A percentile compares a stretch with the other conserved stretches of the same genome.
Conservation (phyloP, 2,329 filamentous ascomycete genomes). For the Rasamsonia emersonii region DNA sequence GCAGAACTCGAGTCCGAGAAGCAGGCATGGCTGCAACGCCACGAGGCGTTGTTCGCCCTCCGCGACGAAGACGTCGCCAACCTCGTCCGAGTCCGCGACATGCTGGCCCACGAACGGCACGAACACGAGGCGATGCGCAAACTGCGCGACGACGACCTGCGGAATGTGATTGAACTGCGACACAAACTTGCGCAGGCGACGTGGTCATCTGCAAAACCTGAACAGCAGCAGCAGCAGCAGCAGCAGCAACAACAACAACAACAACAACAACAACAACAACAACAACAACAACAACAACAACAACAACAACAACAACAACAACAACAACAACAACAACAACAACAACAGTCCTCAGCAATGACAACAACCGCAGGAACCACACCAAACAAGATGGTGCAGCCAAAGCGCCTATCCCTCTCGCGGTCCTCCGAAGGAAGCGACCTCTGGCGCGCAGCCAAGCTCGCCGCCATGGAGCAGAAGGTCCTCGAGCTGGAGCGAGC, state of each 20-base stretch:
- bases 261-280: too few species aligned
- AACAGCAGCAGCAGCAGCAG: slow-evolving; percentile 17
- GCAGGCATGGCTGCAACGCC: slow-evolving; percentile 23
- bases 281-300: too few species aligned
- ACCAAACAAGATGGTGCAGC: slow-evolving; percentile 18
- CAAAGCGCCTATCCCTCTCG: slow-evolving; percentile 17
- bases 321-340: too few species aligned
- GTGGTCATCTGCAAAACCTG: slow-evolving; percentile 24
- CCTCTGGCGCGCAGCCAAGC: slow-evolving; percentile 34
- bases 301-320: too few species aligned
- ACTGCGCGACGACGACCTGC: slow-evolving; percentile 34
- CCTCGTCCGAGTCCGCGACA: slow-evolving; percentile 33
- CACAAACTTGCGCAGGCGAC: slow-evolving; percentile 33
- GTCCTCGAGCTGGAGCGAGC: slow-evolving; percentile 31
- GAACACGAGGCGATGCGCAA: slow-evolving; percentile 31
- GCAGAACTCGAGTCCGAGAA: slow-evolving; percentile 30
- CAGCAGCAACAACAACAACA: too few species aligned
- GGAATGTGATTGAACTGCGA: slow-evolving; percentile 31
- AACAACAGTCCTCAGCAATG: slow-evolving; percentile 9
- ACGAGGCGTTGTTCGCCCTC: slow-evolving; percentile 33
- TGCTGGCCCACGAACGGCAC: slow-evolving; percentile 31
- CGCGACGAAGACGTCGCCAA: slow-evolving; percentile 37
- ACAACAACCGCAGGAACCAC: slow-evolving; percentile 16
- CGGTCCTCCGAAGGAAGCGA: slow-evolving; percentile 20
- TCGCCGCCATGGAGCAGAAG: slow-evolving; percentile 35